Percentiles rank a stretch among this genome's conserved stretches.
These are phyloP conservation scores for Apiospora malaysiana DNA, from an alignment of 2,329 filamentous ascomycete species.

Conservation along the genomic window DNA sequence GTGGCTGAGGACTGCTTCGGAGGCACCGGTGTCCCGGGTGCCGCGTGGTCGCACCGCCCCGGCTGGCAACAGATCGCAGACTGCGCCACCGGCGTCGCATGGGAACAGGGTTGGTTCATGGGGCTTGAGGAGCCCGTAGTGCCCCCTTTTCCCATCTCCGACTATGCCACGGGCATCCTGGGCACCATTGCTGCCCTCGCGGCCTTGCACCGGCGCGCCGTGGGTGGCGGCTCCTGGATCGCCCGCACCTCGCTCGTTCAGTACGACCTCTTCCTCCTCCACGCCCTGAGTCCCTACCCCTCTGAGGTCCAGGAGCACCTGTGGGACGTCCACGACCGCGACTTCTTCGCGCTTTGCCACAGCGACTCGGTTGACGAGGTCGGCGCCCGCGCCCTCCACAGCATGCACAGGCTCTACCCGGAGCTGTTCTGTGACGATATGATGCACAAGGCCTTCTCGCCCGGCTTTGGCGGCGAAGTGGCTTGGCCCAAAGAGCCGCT, in stretches of 20 bases:
- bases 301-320: conserved; percentile 52
- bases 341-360: conserved; percentile 61
- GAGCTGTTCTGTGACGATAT: conserved; percentile 37
- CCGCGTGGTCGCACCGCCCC: conserved; percentile 66
- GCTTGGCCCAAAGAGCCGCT: conserved; percentile 53
- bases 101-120: conserved; percentile 46
- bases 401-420: conserved; percentile 50
- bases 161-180: conserved; percentile 46
- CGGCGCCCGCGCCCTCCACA: conserved; percentile 57
- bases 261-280: conserved; percentile 43
- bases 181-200: conserved; percentile 42
- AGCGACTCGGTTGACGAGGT: conserved; percentile 65
- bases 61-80: conserved; percentile 64
- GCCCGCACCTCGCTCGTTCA: conserved; percentile 43
- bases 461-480: conserved; percentile 45
- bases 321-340: conserved; percentile 51
- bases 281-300: conserved; percentile 52
- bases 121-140: conserved; percentile 64
- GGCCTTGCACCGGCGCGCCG: conserved; percentile 41
- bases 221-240: conserved; percentile 41
- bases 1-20: conserved; percentile 77
- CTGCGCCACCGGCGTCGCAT: conserved; percentile 44
- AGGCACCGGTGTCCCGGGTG: conserved; percentile 49
- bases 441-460: conserved; percentile 39
- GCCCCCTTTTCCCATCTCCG: conserved; percentile 67